Conservation (phyloP, 129 eudicot genomes). For the Silybum marianum region DNA sequence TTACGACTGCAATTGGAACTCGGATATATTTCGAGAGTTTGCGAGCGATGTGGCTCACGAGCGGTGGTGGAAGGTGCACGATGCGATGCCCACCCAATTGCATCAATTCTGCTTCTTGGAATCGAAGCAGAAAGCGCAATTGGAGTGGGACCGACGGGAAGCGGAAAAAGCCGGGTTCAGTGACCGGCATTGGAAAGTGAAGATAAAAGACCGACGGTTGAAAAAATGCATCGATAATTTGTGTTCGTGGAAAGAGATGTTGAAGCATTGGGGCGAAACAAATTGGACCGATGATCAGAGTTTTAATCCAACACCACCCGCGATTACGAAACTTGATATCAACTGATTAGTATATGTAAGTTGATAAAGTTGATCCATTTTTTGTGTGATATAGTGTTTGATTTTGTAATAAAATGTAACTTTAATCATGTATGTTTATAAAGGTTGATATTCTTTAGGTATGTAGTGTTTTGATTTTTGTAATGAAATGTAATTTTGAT, state of each 20-base stretch:
- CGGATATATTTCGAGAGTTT: conserved; percentile 58
- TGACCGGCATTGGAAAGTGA: conserved; percentile 72
- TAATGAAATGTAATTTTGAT: background rate
- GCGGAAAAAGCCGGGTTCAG: conserved; percentile 55
- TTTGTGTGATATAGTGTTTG: conserved; percentile 27
- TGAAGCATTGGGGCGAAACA: conserved; percentile 84
- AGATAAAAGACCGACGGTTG: conserved; percentile 53
- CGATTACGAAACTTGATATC: conserved; percentile 23
- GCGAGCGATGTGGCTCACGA: conserved; percentile 78
- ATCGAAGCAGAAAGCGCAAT: conserved; percentile 72
- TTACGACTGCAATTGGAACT: conserved; percentile 84
- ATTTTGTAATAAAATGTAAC: conserved; percentile 29
- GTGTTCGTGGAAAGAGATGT: conserved; percentile 82
- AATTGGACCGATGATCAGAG: conserved; percentile 79
- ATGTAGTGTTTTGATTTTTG: background rate
- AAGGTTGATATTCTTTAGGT: background rate
- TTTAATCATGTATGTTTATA: conserved; percentile 11
- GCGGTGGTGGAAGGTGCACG: conserved; percentile 88
- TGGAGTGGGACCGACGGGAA: conserved; percentile 69
- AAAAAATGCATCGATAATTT: conserved; percentile 66
- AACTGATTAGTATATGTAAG: background rate
- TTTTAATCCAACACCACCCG: conserved; percentile 43
- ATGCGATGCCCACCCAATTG: conserved; percentile 72
- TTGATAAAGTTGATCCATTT: conserved; percentile 2
- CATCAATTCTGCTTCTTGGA: conserved; percentile 66